phyloP scores from a whole-genome alignment of 345 rosid genomes.

The Gossypium arboreum region DNA sequence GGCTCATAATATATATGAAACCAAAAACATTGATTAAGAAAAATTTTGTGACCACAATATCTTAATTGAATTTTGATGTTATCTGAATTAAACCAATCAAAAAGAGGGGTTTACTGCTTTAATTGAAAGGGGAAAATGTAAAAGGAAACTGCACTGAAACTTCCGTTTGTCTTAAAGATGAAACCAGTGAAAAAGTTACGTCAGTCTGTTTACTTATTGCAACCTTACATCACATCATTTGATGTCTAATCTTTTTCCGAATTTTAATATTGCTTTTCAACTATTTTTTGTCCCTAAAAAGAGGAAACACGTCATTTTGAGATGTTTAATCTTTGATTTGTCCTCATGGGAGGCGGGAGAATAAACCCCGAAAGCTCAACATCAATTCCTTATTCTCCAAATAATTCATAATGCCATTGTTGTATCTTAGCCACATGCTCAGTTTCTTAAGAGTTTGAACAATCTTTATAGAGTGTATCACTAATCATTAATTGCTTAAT shows the following conservation, averaged over 20 bases:
- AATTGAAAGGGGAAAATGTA: background rate
- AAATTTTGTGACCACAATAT: background rate
- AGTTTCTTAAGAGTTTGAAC: no score
- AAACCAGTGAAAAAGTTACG: background rate
- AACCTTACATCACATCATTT: background rate
- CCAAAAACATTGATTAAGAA: no score
- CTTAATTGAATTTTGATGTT: conserved; percentile 1
- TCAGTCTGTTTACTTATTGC: background rate
- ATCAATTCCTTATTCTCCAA: background rate
- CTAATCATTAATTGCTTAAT: no score
- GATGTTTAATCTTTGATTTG: background rate
- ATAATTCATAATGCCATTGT: background rate
- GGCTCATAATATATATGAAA: background rate
- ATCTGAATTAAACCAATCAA: background rate
- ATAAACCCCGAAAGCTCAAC: background rate
- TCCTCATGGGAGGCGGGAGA: background rate
- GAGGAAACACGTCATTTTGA: background rate
- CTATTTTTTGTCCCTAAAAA: background rate
- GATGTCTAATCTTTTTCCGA: background rate
- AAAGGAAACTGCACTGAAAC: conserved; percentile 32
- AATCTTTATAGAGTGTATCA: no score
- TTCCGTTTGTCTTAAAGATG: conserved; percentile 15
- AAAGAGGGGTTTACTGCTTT: background rate
- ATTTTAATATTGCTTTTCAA: background rate
- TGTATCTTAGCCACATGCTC: no score